Evolutionary conservation across 495 filamentous ascomycete genomes (phyloP).

Genomic region (Aspergillus leporis): DNA sequence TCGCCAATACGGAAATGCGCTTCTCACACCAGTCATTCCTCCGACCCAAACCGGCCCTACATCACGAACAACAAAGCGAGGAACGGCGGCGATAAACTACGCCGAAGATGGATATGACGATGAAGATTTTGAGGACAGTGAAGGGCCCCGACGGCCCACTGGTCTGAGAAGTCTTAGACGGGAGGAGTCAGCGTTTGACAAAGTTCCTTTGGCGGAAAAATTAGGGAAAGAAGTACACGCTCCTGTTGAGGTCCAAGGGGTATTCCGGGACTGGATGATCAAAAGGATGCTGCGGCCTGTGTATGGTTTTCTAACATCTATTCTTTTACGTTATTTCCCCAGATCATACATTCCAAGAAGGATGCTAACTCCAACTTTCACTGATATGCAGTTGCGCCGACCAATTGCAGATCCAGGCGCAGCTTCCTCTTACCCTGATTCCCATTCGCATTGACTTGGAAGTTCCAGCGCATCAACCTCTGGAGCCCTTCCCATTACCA

Average conservation of each 20-base stretch:
- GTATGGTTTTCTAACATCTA: conserved; percentile 30
- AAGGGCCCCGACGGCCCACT: conserved; percentile 75
- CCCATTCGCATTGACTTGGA: conserved; percentile 97
- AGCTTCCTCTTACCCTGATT: conserved; percentile 84
- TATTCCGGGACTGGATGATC: conserved; percentile 94
- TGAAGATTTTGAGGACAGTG: conserved; percentile 88
- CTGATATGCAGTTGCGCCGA: conserved; percentile 42
- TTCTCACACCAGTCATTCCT: conserved; percentile 84
- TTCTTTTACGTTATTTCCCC: conserved; percentile 7
- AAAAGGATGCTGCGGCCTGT: conserved; percentile 62
- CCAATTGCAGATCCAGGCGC: conserved; percentile 79
- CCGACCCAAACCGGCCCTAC: conserved; percentile 64
- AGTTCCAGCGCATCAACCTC: conserved; percentile 73
- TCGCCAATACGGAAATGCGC: conserved; percentile 87
- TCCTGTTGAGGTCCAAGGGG: conserved; percentile 83
- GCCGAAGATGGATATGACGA: conserved; percentile 95
- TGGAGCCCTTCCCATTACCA: conserved; percentile 69
- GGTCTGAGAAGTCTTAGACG: conserved; percentile 79
- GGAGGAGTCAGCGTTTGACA: conserved; percentile 68
- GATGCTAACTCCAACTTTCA: conserved; percentile 18
- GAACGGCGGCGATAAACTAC: conserved; percentile 94
- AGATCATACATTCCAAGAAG: conserved; percentile 3
- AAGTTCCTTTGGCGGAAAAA: conserved; percentile 65
- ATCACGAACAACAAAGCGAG: conserved; percentile 90
- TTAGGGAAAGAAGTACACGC: conserved; percentile 78